Evolutionary conservation across 148 eudicot genomes (phyloP).

Genomic region (Fagopyrum homotropicum): DNA sequence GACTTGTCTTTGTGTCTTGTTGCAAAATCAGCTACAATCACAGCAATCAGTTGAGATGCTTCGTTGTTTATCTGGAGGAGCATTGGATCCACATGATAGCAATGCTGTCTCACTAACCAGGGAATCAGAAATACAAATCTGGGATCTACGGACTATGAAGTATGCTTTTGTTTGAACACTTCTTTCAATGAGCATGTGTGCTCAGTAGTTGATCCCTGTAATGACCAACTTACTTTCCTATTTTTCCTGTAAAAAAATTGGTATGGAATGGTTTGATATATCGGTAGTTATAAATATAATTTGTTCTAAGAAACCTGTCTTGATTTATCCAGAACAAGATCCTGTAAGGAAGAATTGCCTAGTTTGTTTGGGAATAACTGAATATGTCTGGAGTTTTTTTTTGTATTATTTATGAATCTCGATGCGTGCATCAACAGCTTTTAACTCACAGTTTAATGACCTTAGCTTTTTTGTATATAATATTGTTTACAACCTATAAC

Average conservation of each 20-base stretch:
- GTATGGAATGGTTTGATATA: no score
- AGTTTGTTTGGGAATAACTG: background rate
- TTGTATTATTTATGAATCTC: background rate
- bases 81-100: conserved; percentile 94
- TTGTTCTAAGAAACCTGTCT: background rate
- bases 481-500: background rate
- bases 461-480: background rate
- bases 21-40: conserved; percentile 71
- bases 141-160: conserved; percentile 97
- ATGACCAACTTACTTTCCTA: no score
- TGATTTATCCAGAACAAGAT: background rate
- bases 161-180: conserved; percentile 22
- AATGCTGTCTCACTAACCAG: conserved; percentile 69
- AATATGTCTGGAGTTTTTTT: background rate
- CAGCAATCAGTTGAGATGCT: conserved; percentile 92
- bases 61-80: conserved; percentile 82
- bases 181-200: no score
- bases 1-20: conserved; percentile 49
- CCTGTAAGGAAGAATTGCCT: background rate
- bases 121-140: conserved; percentile 80
- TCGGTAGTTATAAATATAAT: background rate
- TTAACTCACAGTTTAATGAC: background rate
- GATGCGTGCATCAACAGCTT: background rate
- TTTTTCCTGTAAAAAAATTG: no score
- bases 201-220: no score